phyloP scores from a whole-genome alignment of 2,329 filamentous ascomycete genomes.

The Colletotrichum sp. region DNA sequence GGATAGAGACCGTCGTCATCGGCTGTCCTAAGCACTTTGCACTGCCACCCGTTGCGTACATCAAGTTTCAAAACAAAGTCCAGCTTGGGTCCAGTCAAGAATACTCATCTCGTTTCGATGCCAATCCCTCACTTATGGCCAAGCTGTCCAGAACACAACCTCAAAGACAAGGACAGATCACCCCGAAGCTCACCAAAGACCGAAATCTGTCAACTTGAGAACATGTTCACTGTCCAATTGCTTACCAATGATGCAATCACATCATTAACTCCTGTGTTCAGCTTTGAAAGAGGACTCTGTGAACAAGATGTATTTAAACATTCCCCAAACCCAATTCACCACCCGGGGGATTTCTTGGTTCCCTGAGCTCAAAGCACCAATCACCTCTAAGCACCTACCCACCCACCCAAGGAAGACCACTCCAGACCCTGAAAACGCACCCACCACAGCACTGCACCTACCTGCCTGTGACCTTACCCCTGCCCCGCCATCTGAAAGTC shows the following conservation, averaged over 20 bases:
- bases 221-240: not conserved
- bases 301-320: not conserved
- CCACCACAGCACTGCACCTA: not conserved
- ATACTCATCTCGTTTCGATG: conserved; percentile 15
- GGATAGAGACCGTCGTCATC: not conserved
- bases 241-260: not conserved
- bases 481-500: conserved; percentile 20
- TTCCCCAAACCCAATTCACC: not conserved
- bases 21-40: not conserved
- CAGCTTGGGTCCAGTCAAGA: not conserved
- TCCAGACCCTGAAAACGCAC: not conserved
- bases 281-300: not conserved
- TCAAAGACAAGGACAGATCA: conserved; percentile 12
- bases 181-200: not conserved
- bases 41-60: conserved; percentile 10
- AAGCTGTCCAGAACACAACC: not conserved
- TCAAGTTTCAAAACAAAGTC: not conserved
- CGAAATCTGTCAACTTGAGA: not conserved
- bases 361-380: not conserved
- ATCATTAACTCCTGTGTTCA: not conserved
- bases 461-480: not conserved
- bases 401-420: not conserved
- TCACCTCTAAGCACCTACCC: not conserved
- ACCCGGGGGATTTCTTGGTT: not conserved
- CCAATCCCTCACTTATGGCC: not conserved